These are phyloP conservation scores for Penicillium parvum DNA, from an alignment of 495 filamentous ascomycete species.

Conservation along the genomic window DNA sequence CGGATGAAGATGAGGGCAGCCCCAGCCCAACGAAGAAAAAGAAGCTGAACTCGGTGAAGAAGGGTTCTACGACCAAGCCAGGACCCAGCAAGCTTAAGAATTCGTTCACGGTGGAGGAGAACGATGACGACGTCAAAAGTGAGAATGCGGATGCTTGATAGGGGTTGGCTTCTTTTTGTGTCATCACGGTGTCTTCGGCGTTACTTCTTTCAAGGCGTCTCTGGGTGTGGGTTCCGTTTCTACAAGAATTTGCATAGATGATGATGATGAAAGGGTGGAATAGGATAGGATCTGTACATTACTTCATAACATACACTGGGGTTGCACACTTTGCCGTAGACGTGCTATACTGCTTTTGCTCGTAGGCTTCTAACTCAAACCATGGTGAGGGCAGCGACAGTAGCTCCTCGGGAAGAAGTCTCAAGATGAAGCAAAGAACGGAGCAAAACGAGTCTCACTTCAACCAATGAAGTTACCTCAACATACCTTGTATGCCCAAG, in stretches of 20 bases:
- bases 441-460: too few species aligned
- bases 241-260: constrained; percentile 30
- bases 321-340: too few species aligned
- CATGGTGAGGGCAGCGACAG: too few species aligned
- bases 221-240: constrained; percentile 13
- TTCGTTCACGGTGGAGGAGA: constrained; percentile 28
- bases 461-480: too few species aligned
- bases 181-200: constrained; percentile 17
- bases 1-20: constrained; percentile 37
- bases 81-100: constrained; percentile 46
- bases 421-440: too few species aligned
- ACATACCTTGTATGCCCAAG: too few species aligned
- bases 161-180: constrained; percentile 2
- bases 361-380: too few species aligned
- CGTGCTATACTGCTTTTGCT: too few species aligned
- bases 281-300: constrained; percentile 26
- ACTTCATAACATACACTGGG: constrained; percentile 25
- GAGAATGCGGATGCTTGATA: constrained; percentile 24
- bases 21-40: constrained; percentile 43
- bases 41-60: constrained; percentile 40
- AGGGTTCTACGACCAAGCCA: constrained; percentile 36
- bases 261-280: constrained; percentile 23
- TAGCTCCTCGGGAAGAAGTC: too few species aligned
- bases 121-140: constrained; percentile 28
- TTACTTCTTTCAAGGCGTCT: constrained; percentile 23